Evolutionary conservation across 148 eudicot species (phyloP).

Genomic region (Limonium bicolor): DNA sequence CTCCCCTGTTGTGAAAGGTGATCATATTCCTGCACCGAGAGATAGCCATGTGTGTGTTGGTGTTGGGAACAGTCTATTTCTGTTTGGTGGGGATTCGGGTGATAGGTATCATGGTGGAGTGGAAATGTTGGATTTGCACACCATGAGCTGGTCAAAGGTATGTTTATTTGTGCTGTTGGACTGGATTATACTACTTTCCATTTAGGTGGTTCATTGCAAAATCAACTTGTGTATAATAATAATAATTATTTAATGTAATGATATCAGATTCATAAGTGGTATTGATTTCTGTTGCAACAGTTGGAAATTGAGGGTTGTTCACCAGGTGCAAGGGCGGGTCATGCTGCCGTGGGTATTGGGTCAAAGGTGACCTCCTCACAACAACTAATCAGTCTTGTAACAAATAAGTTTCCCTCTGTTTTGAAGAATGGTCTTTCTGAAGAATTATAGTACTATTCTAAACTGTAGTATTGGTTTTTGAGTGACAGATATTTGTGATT

Average conservation of each 20-base stretch:
- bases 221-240: too few species aligned
- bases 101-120: slow-evolving; percentile 71
- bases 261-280: too few species aligned
- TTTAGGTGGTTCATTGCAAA: too few species aligned
- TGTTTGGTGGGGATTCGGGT: slow-evolving; percentile 90
- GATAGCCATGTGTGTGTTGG: slow-evolving; percentile 69
- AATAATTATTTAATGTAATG: too few species aligned
- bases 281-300: slow-evolving; percentile 11
- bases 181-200: not conserved
- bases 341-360: slow-evolving; percentile 58
- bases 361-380: slow-evolving; percentile 32
- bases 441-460: not conserved
- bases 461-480: not conserved
- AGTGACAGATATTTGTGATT: slow-evolving; percentile 46
- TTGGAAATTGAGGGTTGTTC: slow-evolving; percentile 39
- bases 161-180: not conserved
- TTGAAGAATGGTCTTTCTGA: not conserved
- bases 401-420: not conserved
- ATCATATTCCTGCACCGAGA: slow-evolving; percentile 46
- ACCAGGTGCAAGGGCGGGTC: slow-evolving; percentile 90
- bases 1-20: slow-evolving; percentile 33
- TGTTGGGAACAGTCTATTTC: slow-evolving; percentile 36
- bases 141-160: slow-evolving; percentile 71
- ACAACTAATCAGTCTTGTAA: too few species aligned
- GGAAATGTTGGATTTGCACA: slow-evolving; percentile 44